Percentiles rank a stretch among this genome's conserved stretches.
Conservation (phyloP, 441 rosid species). For the Viola pubescens region DNA sequence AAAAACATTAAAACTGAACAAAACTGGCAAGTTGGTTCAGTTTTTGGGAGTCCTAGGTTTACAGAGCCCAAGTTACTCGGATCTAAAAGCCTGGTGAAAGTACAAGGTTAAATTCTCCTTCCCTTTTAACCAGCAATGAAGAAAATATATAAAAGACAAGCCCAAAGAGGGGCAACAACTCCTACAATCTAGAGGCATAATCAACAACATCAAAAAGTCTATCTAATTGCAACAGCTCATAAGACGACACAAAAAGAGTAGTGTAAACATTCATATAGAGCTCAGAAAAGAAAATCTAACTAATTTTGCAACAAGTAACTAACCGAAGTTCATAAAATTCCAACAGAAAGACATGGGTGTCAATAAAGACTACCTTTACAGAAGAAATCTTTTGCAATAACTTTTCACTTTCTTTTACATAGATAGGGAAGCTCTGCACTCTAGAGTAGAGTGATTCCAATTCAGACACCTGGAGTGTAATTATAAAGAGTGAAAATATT, state of each 20-base stretch:
- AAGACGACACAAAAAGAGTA: not conserved
- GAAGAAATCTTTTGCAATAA: conserved; percentile 52
- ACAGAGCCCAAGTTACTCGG: too few species aligned
- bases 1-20: too few species aligned
- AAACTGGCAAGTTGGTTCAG: too few species aligned
- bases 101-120: too few species aligned
- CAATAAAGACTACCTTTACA: conserved; percentile 48
- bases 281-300: too few species aligned
- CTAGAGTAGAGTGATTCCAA: conserved; percentile 58
- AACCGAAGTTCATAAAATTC: too few species aligned
- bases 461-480: conserved; percentile 45
- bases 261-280: not conserved
- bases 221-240: not conserved
- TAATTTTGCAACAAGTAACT: too few species aligned
- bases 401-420: conserved; percentile 41
- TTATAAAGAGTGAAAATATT: conserved; percentile 6
- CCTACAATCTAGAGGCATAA: not conserved
- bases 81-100: too few species aligned
- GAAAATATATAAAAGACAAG: too few species aligned
- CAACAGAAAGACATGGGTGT: not conserved
- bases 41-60: too few species aligned
- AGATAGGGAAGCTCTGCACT: conserved; percentile 47
- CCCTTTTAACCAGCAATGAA: too few species aligned
- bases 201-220: not conserved
- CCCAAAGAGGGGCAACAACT: too few species aligned